Conservation (phyloP, 164 flowering plant species). For the Aristolochia californica region DNA sequence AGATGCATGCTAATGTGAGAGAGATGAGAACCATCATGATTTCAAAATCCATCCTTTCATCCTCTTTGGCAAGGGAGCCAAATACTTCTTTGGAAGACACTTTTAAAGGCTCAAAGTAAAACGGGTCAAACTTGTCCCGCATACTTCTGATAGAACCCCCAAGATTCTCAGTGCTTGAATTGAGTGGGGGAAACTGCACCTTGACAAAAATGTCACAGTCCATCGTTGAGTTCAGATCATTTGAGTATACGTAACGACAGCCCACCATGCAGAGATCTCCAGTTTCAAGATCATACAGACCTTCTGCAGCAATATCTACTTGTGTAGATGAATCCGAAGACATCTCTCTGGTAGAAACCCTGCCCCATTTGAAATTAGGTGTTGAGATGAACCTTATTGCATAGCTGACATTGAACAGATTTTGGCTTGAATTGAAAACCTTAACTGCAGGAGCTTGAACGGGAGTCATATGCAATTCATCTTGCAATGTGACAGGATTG, state of each 20-base stretch:
- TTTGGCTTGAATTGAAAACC: background rate
- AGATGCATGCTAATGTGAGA: conserved; percentile 42
- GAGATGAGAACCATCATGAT: conserved; percentile 44
- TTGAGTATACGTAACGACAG: conserved; percentile 26
- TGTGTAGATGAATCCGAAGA: conserved; percentile 1
- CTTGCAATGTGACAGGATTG: background rate
- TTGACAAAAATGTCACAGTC: conserved; percentile 53
- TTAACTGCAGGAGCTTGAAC: background rate
- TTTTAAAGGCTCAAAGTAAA: conserved; percentile 34
- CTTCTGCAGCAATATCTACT: conserved; percentile 53
- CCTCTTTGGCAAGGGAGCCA: conserved; percentile 1
- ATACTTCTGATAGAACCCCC: conserved; percentile 50
- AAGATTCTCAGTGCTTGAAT: conserved; percentile 18
- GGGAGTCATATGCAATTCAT: too few relatives aligned
- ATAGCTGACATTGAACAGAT: conserved; percentile 44
- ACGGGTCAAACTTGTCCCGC: conserved; percentile 32
- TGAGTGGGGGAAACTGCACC: conserved; percentile 36
- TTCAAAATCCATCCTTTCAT: conserved; percentile 58
- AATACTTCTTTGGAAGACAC: conserved; percentile 19
- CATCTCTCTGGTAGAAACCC: conserved; percentile 5
- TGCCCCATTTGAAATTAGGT: conserved; percentile 1
- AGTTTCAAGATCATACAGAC: conserved; percentile 40
- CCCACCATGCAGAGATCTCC: conserved; percentile 68
- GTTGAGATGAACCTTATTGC: conserved; percentile 13
- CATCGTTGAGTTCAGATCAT: conserved; percentile 7